phyloP scores from a whole-genome alignment of 116 monocot genomes.

The Phalaenopsis hybrid region DNA sequence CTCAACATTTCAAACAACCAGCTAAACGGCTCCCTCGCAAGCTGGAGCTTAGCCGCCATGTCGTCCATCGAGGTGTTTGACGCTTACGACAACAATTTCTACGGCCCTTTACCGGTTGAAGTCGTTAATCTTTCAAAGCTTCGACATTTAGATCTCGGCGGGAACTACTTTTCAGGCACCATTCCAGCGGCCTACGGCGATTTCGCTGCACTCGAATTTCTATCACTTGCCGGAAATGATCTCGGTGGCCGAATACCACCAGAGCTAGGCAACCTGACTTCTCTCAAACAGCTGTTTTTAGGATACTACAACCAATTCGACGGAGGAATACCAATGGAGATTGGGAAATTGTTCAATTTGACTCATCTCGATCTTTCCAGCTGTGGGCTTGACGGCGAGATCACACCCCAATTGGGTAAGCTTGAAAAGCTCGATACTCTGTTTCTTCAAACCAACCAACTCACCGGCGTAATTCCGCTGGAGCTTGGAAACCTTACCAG shows the following conservation, averaged over 20 bases:
- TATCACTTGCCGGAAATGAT: constrained; percentile 75
- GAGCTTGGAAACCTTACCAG: constrained; percentile 47
- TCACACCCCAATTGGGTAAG: constrained; percentile 54
- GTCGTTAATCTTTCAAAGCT: constrained; percentile 31
- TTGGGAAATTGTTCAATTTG: constrained; percentile 48
- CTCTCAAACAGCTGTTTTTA: constrained; percentile 63
- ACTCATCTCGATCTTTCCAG: constrained; percentile 75
- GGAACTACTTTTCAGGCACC: constrained; percentile 79
- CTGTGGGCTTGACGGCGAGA: constrained; percentile 48
- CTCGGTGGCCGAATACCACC: constrained; percentile 53
- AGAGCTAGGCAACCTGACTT: constrained; percentile 59
- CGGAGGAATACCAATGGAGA: constrained; percentile 57
- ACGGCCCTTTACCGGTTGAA: constrained; percentile 45
- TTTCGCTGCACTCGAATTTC: constrained; percentile 34
- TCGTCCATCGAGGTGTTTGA: constrained; percentile 47
- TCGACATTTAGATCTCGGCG: constrained; percentile 70
- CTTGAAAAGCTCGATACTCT: constrained; percentile 56
- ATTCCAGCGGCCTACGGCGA: constrained; percentile 50
- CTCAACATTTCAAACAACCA: constrained; percentile 89
- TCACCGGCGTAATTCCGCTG: constrained; percentile 41
- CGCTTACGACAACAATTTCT: constrained; percentile 77
- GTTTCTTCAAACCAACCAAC: constrained; percentile 70
- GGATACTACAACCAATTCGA: constrained; percentile 84
- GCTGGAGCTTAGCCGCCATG: constrained; percentile 33
- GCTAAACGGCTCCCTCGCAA: constrained; percentile 43